Base-by-base conservation (phyloP, 176 grass and related monocot species). In the Eleusine indica region DNA sequence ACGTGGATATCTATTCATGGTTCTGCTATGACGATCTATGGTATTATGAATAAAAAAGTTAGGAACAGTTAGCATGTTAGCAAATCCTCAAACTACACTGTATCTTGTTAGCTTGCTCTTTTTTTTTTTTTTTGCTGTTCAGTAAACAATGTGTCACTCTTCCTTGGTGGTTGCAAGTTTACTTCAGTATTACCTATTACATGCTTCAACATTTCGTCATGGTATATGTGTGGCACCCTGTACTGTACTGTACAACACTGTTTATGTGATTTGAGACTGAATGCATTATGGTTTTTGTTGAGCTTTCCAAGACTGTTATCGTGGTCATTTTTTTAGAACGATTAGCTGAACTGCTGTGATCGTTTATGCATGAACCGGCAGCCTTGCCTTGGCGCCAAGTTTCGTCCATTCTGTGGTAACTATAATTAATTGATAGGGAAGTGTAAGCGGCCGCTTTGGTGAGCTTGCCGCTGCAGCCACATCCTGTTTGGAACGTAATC, bases 11-110 rank as follows among this genome's bases (percentile, higher is more conserved):
- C 53, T 56, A 8, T 60, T 84, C 5, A 49, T 68, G 46, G 74
- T 88, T 81, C 67, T 35, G 29, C 49, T 74, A 79, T 88, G 69
- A 19, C 76, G 19, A 70, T 87, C 69, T 79, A 80, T 84, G 75
- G 40, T 85, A 79, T 28, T 60, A 48, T 73, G 75, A 84, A 74
- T 84, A 84, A 74, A 80, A 74, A 67, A 80, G 29, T 11, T 38
- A 79, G 61, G 46, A 74, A 41, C 60, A 84, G 42, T 51, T 57
- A 79, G 73, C 54, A 64, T 88, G 43, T 63, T 15, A 37, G n/a
- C 66, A 43, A 71, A 44, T 83, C 4, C 86, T 66, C 13, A 25
- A 73, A 83, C 67, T 83, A 78, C 46, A 78, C 38, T 32, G 14
- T 38, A 25, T 78, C 67, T 78, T 13, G 35, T 72, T 78, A 56